Conservation (phyloP, 2,329 filamentous ascomycete species). For the Aureobasidium pullulans region DNA sequence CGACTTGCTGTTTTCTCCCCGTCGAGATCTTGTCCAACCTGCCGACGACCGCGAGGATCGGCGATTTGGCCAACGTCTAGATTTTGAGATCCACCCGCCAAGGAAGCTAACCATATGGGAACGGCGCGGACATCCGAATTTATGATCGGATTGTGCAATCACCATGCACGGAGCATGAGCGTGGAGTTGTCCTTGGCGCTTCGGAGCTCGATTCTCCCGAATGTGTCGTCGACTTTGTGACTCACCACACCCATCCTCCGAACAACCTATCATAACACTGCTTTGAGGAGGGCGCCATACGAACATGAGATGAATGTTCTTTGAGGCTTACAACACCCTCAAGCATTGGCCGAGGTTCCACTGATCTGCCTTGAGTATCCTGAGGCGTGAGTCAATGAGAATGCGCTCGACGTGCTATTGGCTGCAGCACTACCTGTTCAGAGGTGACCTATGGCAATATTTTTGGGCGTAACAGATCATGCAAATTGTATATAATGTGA, state of each 20-base stretch:
- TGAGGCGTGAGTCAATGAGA: neutral
- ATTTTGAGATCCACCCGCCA: neutral
- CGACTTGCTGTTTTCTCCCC: too few relatives aligned
- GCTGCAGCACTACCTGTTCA: neutral
- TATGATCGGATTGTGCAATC: neutral
- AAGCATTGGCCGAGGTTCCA: neutral
- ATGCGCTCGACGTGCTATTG: neutral
- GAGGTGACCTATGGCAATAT: neutral
- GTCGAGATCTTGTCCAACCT: too few relatives aligned
- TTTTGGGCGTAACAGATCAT: neutral
- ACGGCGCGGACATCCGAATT: neutral
- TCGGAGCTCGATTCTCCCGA: too few relatives aligned
- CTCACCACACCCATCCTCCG: neutral
- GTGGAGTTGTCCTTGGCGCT: too few relatives aligned
- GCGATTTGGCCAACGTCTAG: neutral
- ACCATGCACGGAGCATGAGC: too few relatives aligned
- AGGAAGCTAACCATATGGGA: neutral
- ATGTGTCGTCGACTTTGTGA: neutral
- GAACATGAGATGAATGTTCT: neutral
- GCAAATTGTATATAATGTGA: neutral
- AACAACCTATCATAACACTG: neutral
- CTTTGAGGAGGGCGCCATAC: neutral
- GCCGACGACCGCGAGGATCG: neutral
- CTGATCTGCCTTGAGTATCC: neutral
- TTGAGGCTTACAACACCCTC: neutral